phyloP scores from a whole-genome alignment of 345 rosid genomes.

The Acer campestre region DNA sequence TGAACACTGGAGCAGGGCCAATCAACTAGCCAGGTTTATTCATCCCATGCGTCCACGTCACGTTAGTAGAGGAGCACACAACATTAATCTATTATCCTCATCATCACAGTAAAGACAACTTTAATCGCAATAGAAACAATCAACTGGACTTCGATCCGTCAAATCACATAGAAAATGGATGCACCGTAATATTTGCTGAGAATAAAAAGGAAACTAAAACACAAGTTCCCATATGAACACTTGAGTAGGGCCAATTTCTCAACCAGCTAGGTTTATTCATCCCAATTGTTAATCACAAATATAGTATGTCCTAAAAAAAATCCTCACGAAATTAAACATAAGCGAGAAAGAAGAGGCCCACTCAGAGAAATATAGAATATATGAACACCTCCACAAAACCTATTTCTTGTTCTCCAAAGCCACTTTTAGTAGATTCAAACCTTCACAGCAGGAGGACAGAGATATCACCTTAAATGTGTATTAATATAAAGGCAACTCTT shows the following conservation, averaged over 20 bases:
- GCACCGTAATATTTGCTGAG: background rate
- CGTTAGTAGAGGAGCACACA: background rate
- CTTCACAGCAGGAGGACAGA: background rate
- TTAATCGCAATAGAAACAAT: background rate
- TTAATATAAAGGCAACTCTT: background rate
- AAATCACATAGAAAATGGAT: slow-evolving; percentile 4
- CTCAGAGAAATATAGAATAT: background rate
- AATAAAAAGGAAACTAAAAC: background rate
- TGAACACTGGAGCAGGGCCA: background rate
- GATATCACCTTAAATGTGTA: background rate
- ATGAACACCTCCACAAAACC: background rate
- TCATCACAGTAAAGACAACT: background rate
- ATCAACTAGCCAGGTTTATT: background rate
- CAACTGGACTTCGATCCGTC: background rate
- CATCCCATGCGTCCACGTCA: background rate
- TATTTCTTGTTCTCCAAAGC: background rate
- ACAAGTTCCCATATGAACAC: background rate
- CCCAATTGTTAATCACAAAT: background rate
- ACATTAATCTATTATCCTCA: background rate
- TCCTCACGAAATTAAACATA: background rate
- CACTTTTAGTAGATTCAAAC: background rate
- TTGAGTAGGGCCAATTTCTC: no score
- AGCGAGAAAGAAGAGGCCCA: background rate
- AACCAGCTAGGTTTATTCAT: no score
- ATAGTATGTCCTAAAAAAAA: background rate